Conservation (phyloP, 352 stramenopile species). For the Globisporangium carolinianum region DNA sequence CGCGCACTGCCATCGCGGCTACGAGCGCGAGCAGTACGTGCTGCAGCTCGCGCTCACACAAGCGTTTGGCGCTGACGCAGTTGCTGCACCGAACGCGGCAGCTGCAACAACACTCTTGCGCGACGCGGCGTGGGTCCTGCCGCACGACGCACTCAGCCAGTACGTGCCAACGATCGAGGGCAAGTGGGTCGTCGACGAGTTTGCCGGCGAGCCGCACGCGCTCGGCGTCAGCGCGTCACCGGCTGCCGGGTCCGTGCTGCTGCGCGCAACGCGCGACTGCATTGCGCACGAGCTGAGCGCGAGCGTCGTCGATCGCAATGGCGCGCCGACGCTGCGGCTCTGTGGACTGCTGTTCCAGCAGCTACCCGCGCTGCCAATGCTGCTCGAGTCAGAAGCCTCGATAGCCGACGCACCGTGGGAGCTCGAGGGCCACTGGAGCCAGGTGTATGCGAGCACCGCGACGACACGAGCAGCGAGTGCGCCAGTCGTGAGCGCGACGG, state of each 20-base stretch:
- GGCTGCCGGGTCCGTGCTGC: slow-evolving; percentile 63
- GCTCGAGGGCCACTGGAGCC: slow-evolving; percentile 74
- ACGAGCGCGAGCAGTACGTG: slow-evolving; percentile 44
- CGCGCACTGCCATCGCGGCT: slow-evolving; percentile 57
- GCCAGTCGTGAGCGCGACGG: slow-evolving; percentile 17
- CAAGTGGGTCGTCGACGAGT: slow-evolving; percentile 79
- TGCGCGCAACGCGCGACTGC: slow-evolving; percentile 48
- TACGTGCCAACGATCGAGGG: slow-evolving; percentile 65
- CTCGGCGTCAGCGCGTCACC: slow-evolving; percentile 28
- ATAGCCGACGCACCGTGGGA: slow-evolving; percentile 22
- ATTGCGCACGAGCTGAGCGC: slow-evolving; percentile 58
- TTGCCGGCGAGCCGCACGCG: slow-evolving; percentile 24
- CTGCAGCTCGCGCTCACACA: slow-evolving; percentile 32
- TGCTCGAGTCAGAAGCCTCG: not conserved
- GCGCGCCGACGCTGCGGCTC: slow-evolving; percentile 42
- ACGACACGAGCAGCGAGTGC: slow-evolving; percentile 9
- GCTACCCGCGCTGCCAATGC: slow-evolving; percentile 42
- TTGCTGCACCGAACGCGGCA: slow-evolving; percentile 30
- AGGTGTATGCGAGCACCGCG: slow-evolving; percentile 36
- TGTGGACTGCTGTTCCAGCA: slow-evolving; percentile 50
- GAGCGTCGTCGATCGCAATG: slow-evolving; percentile 41
- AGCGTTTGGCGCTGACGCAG: slow-evolving; percentile 20
- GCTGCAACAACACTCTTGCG: slow-evolving; percentile 39
- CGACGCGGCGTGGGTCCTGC: slow-evolving; percentile 55
- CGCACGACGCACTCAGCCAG: slow-evolving; percentile 22